Evolutionary conservation across 2,329 filamentous ascomycete genomes (phyloP).

Genomic region (Zymoseptoria brevis): DNA sequence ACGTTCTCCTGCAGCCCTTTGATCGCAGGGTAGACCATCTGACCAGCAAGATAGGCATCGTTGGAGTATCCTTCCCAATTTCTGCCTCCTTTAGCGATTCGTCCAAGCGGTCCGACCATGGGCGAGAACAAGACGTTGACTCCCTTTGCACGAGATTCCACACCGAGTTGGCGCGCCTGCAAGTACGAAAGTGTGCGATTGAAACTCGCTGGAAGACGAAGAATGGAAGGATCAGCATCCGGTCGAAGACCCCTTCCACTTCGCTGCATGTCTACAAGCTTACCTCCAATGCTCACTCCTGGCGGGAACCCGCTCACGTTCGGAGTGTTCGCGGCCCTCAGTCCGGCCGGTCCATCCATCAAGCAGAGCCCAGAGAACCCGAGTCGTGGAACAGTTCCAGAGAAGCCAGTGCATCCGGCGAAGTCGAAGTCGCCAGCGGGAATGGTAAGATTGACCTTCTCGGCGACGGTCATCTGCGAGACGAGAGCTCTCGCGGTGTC

Average conservation of each 20-base stretch:
- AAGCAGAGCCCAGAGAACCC: constrained; percentile 36
- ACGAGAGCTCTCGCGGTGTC: constrained; percentile 34
- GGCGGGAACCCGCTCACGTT: constrained; percentile 37
- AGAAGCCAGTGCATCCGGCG: constrained; percentile 32
- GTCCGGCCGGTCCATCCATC: constrained; percentile 36
- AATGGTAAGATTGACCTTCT: constrained; percentile 36
- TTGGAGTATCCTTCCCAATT: constrained; percentile 68
- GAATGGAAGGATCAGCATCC: constrained; percentile 40
- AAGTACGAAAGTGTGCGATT: constrained; percentile 28
- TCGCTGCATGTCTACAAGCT: neutral
- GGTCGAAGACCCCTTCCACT: neutral
- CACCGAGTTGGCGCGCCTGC: constrained; percentile 27
- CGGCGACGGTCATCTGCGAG: constrained; percentile 30
- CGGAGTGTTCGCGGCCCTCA: constrained; percentile 34
- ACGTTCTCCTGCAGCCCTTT: constrained; percentile 39
- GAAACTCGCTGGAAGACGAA: constrained; percentile 31
- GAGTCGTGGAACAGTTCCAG: constrained; percentile 28
- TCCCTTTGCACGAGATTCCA: constrained; percentile 26
- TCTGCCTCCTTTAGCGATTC: constrained; percentile 59
- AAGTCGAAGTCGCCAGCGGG: constrained; percentile 6
- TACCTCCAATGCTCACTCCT: constrained; percentile 34
- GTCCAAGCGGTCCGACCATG: constrained; percentile 49
- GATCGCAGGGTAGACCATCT: constrained; percentile 46
- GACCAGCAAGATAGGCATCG: constrained; percentile 57
- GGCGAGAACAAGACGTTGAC: constrained; percentile 24